Percentiles rank a stretch among this genome's conserved stretches.
These are phyloP conservation scores for Psilocybe cubensis DNA, from an alignment of 768 basidiomycete genomes.

Conservation along the genomic window DNA sequence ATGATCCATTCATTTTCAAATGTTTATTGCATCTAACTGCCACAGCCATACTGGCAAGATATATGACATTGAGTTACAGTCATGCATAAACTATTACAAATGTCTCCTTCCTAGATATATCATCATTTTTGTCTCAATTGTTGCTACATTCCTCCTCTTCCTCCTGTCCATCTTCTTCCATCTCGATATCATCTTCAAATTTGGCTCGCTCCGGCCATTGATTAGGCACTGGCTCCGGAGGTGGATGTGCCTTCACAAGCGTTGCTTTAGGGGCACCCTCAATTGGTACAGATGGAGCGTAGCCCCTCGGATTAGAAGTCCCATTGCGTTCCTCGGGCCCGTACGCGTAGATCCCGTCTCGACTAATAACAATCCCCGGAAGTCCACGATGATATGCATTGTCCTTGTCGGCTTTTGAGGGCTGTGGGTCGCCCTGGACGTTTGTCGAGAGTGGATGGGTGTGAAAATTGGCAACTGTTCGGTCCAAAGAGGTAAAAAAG, in stretches of 20 bases:
- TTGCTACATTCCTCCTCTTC: too few relatives aligned
- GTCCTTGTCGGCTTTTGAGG: not conserved
- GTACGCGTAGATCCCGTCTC: not conserved
- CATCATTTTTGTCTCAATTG: too few relatives aligned
- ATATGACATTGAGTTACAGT: too few relatives aligned
- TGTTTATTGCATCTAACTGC: too few relatives aligned
- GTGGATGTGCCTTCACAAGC: not conserved
- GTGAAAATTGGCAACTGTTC: not conserved
- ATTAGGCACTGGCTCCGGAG: not conserved
- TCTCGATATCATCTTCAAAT: not conserved
- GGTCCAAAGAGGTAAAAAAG: too few relatives aligned
- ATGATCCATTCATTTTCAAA: too few relatives aligned
- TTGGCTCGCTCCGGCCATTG: not conserved
- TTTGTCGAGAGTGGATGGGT: not conserved
- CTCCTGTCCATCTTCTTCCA: too few relatives aligned
- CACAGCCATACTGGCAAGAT: too few relatives aligned
- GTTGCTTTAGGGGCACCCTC: not conserved
- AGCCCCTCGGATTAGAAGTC: not conserved
- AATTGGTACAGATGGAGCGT: not conserved
- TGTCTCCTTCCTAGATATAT: too few relatives aligned
- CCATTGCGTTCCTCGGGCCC: not conserved
- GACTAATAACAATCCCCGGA: not conserved
- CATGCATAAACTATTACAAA: too few relatives aligned
- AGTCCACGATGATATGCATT: not conserved
- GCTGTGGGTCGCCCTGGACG: not conserved